These are phyloP conservation scores for Raddia guianensis DNA, from an alignment of 176 grass and related monocot genomes.

Conservation along the genomic window DNA sequence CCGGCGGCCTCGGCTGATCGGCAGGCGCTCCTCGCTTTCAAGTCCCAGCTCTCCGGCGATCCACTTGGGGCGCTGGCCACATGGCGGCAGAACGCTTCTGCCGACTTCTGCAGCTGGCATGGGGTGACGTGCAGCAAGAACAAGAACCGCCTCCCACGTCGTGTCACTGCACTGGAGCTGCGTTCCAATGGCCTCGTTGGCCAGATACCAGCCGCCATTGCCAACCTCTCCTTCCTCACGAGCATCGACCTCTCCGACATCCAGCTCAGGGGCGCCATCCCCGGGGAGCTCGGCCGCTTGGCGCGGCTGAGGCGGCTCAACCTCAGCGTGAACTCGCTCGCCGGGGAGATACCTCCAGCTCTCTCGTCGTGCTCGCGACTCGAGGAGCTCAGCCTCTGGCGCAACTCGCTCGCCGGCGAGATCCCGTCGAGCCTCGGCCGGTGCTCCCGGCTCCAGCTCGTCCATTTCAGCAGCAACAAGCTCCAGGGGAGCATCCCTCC, in stretches of 20 bases:
- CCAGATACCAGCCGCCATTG: neutral
- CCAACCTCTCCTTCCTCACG: constrained; percentile 53
- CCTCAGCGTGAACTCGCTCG: constrained; percentile 54
- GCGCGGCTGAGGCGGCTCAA: constrained; percentile 51
- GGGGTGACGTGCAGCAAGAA: no score
- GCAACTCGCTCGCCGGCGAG: constrained; percentile 44
- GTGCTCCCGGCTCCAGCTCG: constrained; percentile 48
- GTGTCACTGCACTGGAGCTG: neutral
- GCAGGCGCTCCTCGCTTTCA: no score
- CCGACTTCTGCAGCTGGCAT: no score
- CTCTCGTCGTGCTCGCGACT: constrained; percentile 45
- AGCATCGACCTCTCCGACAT: no score
- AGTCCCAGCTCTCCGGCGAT: no score
- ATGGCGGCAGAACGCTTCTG: no score
- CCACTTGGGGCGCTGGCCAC: no score
- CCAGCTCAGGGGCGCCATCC: no score
- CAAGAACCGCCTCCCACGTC: no score
- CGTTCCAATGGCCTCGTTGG: neutral
- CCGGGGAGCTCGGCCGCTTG: neutral
- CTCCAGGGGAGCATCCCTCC: constrained; percentile 50
- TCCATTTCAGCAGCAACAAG: constrained; percentile 58
- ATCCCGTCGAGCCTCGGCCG: constrained; percentile 45
- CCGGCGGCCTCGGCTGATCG: no score
- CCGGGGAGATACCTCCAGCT: constrained; percentile 38
- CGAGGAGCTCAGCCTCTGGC: constrained; percentile 55